A percentile compares a stretch with the other conserved stretches of the same genome.
These are phyloP conservation scores for Penicillium waksmanii DNA, from an alignment of 495 filamentous ascomycete species.

Conservation along the genomic window DNA sequence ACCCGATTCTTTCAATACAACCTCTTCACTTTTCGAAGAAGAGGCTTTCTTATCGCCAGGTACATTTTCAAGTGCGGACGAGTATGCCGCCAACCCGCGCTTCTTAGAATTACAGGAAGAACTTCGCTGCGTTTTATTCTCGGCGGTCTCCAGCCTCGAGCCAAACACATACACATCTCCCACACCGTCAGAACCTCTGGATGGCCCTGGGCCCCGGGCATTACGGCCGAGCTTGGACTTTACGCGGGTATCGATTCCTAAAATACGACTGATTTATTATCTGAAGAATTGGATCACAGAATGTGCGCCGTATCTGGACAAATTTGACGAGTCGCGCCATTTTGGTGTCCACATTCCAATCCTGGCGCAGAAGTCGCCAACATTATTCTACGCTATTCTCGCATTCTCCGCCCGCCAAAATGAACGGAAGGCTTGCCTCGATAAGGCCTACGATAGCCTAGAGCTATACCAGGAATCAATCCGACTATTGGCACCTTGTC, in stretches of 20 bases:
- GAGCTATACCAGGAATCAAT: constrained; percentile 45
- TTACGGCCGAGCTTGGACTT: constrained; percentile 31
- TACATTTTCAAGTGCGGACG: constrained; percentile 35
- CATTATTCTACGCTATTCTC: constrained; percentile 40
- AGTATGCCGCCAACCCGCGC: constrained; percentile 35
- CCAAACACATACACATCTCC: constrained; percentile 28
- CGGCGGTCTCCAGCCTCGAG: constrained; percentile 31
- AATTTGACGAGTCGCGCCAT: constrained; percentile 40
- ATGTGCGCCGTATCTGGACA: constrained; percentile 44
- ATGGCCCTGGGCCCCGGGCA: constrained; percentile 13
- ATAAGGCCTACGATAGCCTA: constrained; percentile 38
- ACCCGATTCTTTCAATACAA: constrained; percentile 22
- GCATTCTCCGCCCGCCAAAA: constrained; percentile 42
- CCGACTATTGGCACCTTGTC: constrained; percentile 30
- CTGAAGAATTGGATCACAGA: constrained; percentile 36
- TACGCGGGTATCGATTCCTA: constrained; percentile 31
- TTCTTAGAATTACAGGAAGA: constrained; percentile 36
- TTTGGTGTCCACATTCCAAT: constrained; percentile 42
- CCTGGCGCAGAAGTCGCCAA: constrained; percentile 35
- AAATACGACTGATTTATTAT: constrained; percentile 31
- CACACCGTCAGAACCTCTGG: constrained; percentile 19
- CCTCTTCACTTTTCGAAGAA: constrained; percentile 27
- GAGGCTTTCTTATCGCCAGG: constrained; percentile 33
- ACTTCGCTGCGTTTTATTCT: constrained; percentile 32
- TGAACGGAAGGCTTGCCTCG: constrained; percentile 37